Percentiles rank a stretch among this genome's conserved stretches.
Conservation (phyloP, 768 basidiomycete species). For the Trametes gibbosa region DNA sequence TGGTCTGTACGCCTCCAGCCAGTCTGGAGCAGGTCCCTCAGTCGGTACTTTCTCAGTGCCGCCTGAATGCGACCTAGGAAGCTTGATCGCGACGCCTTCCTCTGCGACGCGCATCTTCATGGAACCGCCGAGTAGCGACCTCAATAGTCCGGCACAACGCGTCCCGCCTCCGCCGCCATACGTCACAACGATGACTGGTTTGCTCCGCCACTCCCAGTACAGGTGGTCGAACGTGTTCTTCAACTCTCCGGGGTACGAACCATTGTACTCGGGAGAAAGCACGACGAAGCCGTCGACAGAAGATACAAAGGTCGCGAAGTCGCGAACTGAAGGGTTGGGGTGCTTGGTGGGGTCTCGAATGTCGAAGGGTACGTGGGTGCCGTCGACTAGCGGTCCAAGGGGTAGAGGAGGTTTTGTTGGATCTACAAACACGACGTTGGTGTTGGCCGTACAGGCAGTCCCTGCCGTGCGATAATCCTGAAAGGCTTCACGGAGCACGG, state of each 20-base stretch:
- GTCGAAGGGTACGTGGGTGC: slow-evolving; percentile 27
- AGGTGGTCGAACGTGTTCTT: slow-evolving; percentile 42
- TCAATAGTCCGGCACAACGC: slow-evolving; percentile 28
- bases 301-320: slow-evolving; percentile 32
- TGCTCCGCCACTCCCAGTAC: slow-evolving; percentile 37
- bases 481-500: slow-evolving; percentile 17
- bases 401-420: slow-evolving; percentile 28
- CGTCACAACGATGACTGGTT: slow-evolving; percentile 34
- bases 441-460: not conserved
- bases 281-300: slow-evolving; percentile 34
- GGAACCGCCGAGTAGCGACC: slow-evolving; percentile 24
- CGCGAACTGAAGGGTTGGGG: slow-evolving; percentile 27
- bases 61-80: slow-evolving; percentile 13
- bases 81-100: slow-evolving; percentile 17
- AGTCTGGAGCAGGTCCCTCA: slow-evolving; percentile 17
- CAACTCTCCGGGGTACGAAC: slow-evolving; percentile 36
- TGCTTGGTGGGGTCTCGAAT: slow-evolving; percentile 28
- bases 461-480: slow-evolving; percentile 1
- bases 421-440: slow-evolving; percentile 26
- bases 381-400: slow-evolving; percentile 29
- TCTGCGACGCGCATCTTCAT: slow-evolving; percentile 25
- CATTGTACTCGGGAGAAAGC: slow-evolving; percentile 41
- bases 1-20: slow-evolving; percentile 19
- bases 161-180: slow-evolving; percentile 36
- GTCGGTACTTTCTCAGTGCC: slow-evolving; percentile 20